Evolutionary conservation across 2,329 filamentous ascomycete species (phyloP).

Genomic region (Aureobasidium melanogenum): DNA sequence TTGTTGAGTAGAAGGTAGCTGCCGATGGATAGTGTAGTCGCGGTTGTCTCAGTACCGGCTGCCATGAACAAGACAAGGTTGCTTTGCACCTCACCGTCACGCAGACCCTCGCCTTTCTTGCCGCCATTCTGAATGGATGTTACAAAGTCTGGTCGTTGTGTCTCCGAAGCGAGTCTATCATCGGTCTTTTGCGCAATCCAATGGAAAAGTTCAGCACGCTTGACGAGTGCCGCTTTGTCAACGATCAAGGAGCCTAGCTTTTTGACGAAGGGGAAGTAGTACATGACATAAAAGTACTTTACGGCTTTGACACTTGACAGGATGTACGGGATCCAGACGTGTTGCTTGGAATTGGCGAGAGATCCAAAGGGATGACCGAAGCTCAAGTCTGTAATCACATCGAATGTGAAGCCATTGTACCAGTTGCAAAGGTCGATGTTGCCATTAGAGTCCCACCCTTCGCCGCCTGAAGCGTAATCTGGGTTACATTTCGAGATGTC

Average conservation of each 20-base stretch:
- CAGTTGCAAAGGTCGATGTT: slow-evolving; percentile 23
- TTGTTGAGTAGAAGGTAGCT: slow-evolving; percentile 35
- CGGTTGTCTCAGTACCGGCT: slow-evolving; percentile 45
- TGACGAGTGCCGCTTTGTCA: slow-evolving; percentile 15
- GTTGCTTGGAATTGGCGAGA: slow-evolving; percentile 19
- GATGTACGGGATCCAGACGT: slow-evolving; percentile 25
- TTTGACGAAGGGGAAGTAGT: slow-evolving; percentile 20
- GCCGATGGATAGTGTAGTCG: slow-evolving; percentile 35
- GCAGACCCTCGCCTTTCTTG: slow-evolving; percentile 16
- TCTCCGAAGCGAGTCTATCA: slow-evolving; percentile 22
- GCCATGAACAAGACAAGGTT: background rate
- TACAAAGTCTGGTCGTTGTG: slow-evolving; percentile 20
- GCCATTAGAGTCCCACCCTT: slow-evolving; percentile 9
- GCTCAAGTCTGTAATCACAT: slow-evolving; percentile 28
- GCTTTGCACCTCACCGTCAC: background rate
- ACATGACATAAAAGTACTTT: slow-evolving; percentile 20
- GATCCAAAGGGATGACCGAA: slow-evolving; percentile 26
- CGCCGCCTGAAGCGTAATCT: background rate
- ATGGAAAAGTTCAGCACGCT: slow-evolving; percentile 18
- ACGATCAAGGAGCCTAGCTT: slow-evolving; percentile 15
- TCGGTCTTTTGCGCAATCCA: slow-evolving; percentile 21
- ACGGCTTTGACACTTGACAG: slow-evolving; percentile 21
- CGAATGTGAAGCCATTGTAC: slow-evolving; percentile 32
- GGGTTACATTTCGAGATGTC: background rate
- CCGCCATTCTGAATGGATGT: slow-evolving; percentile 15